A percentile compares a stretch with the other conserved stretches of the same genome.
Conservation (phyloP, 495 filamentous ascomycete species). For the Aspergillus baeticus region DNA sequence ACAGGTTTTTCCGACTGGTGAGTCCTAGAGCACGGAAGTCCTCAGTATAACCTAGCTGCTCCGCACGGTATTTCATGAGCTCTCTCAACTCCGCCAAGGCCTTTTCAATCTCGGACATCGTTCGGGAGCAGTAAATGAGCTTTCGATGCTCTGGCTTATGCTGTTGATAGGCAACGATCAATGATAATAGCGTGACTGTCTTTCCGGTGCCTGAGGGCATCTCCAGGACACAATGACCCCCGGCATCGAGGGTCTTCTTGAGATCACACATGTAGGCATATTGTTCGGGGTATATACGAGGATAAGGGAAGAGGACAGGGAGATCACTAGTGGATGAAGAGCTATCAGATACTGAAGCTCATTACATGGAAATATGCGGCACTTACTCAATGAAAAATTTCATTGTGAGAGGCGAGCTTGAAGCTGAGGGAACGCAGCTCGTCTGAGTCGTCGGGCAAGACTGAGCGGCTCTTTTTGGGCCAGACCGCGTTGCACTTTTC, state of each 20-base stretch:
- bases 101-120: conserved; percentile 70
- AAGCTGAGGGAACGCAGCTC: conserved; percentile 20
- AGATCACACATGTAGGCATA: conserved; percentile 99
- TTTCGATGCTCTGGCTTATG: conserved; percentile 88
- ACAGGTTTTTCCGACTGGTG: conserved; percentile 96
- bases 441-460: conserved; percentile 2
- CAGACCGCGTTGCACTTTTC: conserved; percentile 28
- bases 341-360: conserved; percentile 7
- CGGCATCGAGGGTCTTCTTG: conserved; percentile 91
- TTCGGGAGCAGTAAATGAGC: conserved; percentile 97
- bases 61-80: conserved; percentile 88
- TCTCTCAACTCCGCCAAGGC: conserved; percentile 87
- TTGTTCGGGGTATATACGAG: conserved; percentile 96
- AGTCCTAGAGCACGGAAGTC: conserved; percentile 90
- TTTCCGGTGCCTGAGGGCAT: conserved; percentile 99
- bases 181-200: conserved; percentile 89
- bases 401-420: conserved; percentile 59
- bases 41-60: conserved; percentile 83
- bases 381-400: conserved; percentile 93
- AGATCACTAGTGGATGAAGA: conserved; percentile 63
- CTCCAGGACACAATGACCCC: conserved; percentile 96
- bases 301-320: conserved; percentile 94
- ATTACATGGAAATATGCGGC: conserved; percentile 2
- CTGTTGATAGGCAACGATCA: conserved; percentile 96
- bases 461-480: conserved; percentile 8